These are phyloP conservation scores for Aspergillus fumigatiaffinis DNA, from an alignment of 2,329 filamentous ascomycete genomes.

Conservation along the genomic window DNA sequence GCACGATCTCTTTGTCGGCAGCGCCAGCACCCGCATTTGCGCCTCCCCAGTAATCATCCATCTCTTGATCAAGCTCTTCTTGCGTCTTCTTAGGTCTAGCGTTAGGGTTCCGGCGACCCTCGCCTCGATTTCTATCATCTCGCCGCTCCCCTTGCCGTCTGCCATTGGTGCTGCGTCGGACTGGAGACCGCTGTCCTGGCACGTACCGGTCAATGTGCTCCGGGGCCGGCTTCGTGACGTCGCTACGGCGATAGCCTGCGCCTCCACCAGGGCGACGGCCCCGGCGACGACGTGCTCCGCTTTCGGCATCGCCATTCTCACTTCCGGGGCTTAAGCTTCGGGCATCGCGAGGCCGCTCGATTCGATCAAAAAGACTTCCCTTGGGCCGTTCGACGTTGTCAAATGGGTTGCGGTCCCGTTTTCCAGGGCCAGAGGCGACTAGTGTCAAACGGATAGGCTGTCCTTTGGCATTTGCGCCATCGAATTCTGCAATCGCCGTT, in stretches of 20 bases:
- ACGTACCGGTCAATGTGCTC: conserved; percentile 76
- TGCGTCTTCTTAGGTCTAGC: conserved; percentile 74
- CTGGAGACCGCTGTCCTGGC: conserved; percentile 52
- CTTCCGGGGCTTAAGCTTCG: conserved; percentile 42
- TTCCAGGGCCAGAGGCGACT: conserved; percentile 47
- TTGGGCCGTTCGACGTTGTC: conserved; percentile 48
- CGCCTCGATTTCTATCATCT: conserved; percentile 22
- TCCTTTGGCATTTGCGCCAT: conserved; percentile 86
- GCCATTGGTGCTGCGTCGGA: conserved; percentile 47
- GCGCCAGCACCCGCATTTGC: conserved; percentile 36
- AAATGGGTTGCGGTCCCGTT: conserved; percentile 43
- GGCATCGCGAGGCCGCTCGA: conserved; percentile 44
- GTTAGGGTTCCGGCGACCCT: conserved; percentile 45
- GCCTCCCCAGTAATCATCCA: conserved; percentile 83
- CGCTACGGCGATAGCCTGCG: conserved; percentile 50
- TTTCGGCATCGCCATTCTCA: conserved; percentile 30
- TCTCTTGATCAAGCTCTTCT: conserved; percentile 91
- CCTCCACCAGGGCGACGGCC: conserved; percentile 35
- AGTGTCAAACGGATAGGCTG: conserved; percentile 76
- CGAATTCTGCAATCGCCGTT: conserved; percentile 72
- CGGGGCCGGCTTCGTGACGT: conserved; percentile 53
- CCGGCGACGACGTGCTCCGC: conserved; percentile 37
- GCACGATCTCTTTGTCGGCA: conserved; percentile 31
- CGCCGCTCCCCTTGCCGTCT: conserved; percentile 36
- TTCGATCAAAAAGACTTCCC: conserved; percentile 64